Conservation (phyloP, 352 stramenopile species). For the Phytophthora agathidicida region DNA sequence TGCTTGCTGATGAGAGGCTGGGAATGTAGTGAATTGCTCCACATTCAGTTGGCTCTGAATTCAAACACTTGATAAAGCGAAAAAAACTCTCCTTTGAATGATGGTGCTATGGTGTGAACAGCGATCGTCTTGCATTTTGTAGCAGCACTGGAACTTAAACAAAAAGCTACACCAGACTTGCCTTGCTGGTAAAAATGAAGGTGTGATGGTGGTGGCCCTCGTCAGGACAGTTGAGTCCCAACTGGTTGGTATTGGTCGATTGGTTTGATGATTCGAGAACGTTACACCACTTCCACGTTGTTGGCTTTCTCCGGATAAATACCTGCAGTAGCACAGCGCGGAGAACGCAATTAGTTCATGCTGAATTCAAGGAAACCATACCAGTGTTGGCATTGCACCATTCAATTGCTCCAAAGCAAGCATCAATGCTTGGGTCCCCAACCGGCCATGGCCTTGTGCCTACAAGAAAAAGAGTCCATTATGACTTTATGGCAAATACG, state of each 20-base stretch:
- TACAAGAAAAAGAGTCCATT: no score
- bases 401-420: conserved; percentile 89
- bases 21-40: conserved; percentile 10
- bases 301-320: conserved; percentile 52
- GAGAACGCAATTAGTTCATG: neutral
- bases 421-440: conserved; percentile 88
- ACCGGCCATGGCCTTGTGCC: conserved; percentile 78
- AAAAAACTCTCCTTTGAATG: no score
- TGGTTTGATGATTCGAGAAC: conserved; percentile 6
- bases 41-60: conserved; percentile 12
- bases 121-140: neutral
- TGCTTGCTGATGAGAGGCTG: conserved; percentile 19
- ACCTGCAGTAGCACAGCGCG: conserved; percentile 25
- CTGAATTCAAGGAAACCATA: neutral
- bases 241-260: conserved; percentile 1
- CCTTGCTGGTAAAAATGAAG: conserved; percentile 20
- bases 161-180: conserved; percentile 2
- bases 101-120: no score
- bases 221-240: neutral
- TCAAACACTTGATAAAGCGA: conserved; percentile 8
- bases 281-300: conserved; percentile 48
- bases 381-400: conserved; percentile 40
- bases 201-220: neutral
- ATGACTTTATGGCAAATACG: neutral
- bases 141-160: neutral